Evolutionary conservation across 2,329 filamentous ascomycete species (phyloP), one percentile per base, ranked within the genome.

Genomic region (Hypomyces perniciosus): DNA sequence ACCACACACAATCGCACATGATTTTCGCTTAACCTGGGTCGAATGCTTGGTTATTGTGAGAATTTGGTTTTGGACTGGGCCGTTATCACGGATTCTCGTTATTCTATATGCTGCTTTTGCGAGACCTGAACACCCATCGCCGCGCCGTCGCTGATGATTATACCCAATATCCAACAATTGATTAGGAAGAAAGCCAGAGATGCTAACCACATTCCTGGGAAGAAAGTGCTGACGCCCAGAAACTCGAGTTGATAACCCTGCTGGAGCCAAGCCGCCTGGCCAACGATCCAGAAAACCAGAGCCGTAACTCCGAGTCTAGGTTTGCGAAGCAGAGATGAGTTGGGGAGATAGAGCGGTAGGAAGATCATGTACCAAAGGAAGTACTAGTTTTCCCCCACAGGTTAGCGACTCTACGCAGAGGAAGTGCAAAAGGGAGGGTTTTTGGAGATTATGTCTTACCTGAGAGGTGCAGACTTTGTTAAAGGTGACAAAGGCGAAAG

Each of bases 401-500:
- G 47, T 63, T 34, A 65, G 57, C 35, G 39, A 6, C 13, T 4
- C 8, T 10, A 9, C 28, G 28, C 10, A 41, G 20, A 13, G 7
- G 31, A 4, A 8, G 8, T n/a, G 34, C 37, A 4, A 9, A 20
- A 39, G 20, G 13, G 34, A 50, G 13, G 27, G 30, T 8, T n/a
- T n/a, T 31, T 8, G 6, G 38, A 27, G 10, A 3, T 9, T 26
- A 0, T 20, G 40, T 64, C 78, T 56, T 79, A 93, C 90, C 79
- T 97, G 92, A 63, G 90, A 96, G 3, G 93, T 99, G 77, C 92
- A 97, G 55, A 99, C 93, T 73, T 99, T 99, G 73, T 99, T 99
- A 61, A 97, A 97, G 0, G 90, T 85, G 4, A 97, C 93, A 68
- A 99, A 99, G 0, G 92, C 89, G 70, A 96, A 96, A 0, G 93